Base-by-base conservation (phyloP, 805 yeast species). In the Saccharomycopsis amapae region DNA sequence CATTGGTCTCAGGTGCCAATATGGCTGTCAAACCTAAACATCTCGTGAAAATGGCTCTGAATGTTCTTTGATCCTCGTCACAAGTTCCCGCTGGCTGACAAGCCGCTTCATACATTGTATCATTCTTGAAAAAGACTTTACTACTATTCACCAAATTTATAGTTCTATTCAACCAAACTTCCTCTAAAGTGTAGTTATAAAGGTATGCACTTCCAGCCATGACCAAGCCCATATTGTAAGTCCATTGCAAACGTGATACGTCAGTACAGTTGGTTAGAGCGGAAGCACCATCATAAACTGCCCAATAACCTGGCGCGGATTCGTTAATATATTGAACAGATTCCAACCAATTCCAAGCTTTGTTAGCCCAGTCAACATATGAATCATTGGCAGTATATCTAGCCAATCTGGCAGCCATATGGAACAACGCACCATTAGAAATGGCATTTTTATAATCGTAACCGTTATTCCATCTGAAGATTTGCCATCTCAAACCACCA, bases 401-500 rank as follows among this genome's bases (percentile, higher is more conserved):
- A 2, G 93, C 93, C 54, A 89, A 71, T 52, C 97, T 72, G 1
- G 96, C 93, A 15, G 85, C 94, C 34, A 89, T 61, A 55, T 86
- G 87, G 75, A 89, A 88, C 45, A 89, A 68, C 41, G 89, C 85
- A 23, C 95, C 97, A 62, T 86, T 89, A n/a, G 94, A 73, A 48
- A 89, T 86, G 31, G 96, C 69, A 62, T 90, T 90, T 63, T 90
- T 90, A 65, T 90, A 90, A 62, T 85, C 84, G 62, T 88, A 90
- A 51, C 97, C 98, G 5, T 86, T 73, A 62, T 90, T 90, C 95
- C 96, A 89, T 47, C 81, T 73, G 67, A 81, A 90, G 58, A 90
- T 90, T 68, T 90, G 97, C 97, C 97, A 90, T 64, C 97, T 73
- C 50, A 90, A 66, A 1, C 98, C 97, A 49, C 98, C 97, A 37